Percentiles rank a stretch among this genome's conserved stretches.
Conservation (phyloP, 129 eudicot species). For the Rutidosis leptorrhynchoides region DNA sequence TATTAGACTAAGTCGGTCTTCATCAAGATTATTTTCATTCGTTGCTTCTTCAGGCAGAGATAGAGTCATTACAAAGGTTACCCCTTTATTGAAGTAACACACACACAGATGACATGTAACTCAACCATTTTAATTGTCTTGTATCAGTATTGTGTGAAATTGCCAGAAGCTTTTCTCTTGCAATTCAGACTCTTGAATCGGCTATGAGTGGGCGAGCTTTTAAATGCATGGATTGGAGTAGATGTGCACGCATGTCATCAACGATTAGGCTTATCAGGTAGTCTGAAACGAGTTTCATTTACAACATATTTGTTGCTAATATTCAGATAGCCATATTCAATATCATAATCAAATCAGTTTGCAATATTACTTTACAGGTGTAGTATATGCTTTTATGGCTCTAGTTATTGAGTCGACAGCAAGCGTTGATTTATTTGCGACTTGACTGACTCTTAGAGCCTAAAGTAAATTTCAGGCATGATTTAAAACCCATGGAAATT, state of each 20-base stretch:
- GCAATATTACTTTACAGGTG: constrained; percentile 46
- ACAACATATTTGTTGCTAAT: not conserved
- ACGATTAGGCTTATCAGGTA: constrained; percentile 74
- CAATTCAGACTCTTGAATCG: constrained; percentile 43
- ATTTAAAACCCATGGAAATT: too few relatives aligned
- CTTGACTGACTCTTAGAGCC: too few relatives aligned
- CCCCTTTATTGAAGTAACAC: constrained; percentile 28
- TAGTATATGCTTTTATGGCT: constrained; percentile 71
- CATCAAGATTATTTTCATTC: constrained; percentile 45
- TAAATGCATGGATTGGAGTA: constrained; percentile 83
- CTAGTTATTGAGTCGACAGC: too few relatives aligned
- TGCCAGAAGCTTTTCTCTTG: constrained; percentile 63
- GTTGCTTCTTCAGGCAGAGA: constrained; percentile 37
- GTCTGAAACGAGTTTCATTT: not conserved
- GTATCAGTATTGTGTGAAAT: constrained; percentile 63
- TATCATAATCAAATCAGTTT: not conserved
- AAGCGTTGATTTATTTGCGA: too few relatives aligned
- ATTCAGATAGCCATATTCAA: not conserved
- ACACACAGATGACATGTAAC: constrained; percentile 35
- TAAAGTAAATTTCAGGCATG: too few relatives aligned
- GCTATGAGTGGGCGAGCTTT: constrained; percentile 51
- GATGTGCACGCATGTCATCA: constrained; percentile 81
- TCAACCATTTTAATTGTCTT: constrained; percentile 59
- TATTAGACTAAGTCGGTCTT: constrained; percentile 26
- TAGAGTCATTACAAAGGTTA: constrained; percentile 34